Percentiles rank a stretch among this genome's conserved stretches.
phyloP scores from a whole-genome alignment of 106 monocot species.

The Ottelia alismoides region DNA sequence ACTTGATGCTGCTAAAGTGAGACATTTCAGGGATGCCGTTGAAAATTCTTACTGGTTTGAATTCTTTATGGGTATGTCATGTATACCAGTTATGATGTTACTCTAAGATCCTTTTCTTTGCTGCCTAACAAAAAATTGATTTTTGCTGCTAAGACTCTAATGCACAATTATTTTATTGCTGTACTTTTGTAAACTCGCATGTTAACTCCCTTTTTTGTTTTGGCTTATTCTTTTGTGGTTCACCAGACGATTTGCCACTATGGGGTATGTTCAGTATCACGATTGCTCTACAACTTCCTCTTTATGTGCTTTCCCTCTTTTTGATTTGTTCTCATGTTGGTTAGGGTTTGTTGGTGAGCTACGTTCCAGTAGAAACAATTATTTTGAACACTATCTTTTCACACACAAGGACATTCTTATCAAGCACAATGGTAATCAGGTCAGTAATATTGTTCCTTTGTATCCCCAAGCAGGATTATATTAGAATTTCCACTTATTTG shows the following conservation, averaged over 20 bases:
- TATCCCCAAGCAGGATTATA: too few relatives aligned
- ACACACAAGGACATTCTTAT: slow-evolving; percentile 75
- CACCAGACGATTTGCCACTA: slow-evolving; percentile 57
- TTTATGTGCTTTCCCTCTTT: too few relatives aligned
- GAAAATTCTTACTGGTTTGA: slow-evolving; percentile 82
- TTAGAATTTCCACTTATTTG: too few relatives aligned
- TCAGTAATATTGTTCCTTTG: too few relatives aligned
- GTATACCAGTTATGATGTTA: neutral
- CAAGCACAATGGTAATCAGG: slow-evolving; percentile 67
- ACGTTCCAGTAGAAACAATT: slow-evolving; percentile 50
- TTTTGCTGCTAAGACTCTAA: too few relatives aligned
- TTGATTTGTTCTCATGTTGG: too few relatives aligned
- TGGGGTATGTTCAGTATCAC: slow-evolving; percentile 84
- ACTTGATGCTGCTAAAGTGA: slow-evolving; percentile 49
- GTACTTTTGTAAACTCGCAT: too few relatives aligned
- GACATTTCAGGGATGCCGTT: slow-evolving; percentile 60
- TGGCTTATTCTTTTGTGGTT: slow-evolving; percentile 3
- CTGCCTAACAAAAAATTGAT: too few relatives aligned
- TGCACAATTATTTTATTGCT: too few relatives aligned
- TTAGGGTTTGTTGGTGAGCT: slow-evolving; percentile 67
- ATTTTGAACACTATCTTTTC: slow-evolving; percentile 68
- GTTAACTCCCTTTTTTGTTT: too few relatives aligned
- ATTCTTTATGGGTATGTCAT: slow-evolving; percentile 85
- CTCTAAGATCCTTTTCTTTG: too few relatives aligned
- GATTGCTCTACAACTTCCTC: too few relatives aligned